These are phyloP conservation scores for Prunus yedoensis DNA, from an alignment of 331 rosid genomes.

Conservation along the genomic window DNA sequence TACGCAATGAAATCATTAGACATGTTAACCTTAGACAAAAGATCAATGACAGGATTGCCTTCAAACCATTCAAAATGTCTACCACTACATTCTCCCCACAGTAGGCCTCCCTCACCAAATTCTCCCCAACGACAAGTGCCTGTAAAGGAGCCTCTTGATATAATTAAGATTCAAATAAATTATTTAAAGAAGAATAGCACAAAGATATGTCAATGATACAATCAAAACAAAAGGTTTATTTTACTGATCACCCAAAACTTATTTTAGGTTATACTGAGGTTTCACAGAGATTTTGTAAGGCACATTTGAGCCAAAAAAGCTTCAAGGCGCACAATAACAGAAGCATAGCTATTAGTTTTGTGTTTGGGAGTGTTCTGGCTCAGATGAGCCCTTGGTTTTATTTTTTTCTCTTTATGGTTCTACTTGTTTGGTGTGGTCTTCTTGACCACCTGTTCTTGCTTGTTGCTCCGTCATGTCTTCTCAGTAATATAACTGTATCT, in stretches of 20 bases:
- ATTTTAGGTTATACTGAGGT: not conserved
- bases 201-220: not conserved
- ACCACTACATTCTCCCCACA: constrained; percentile 91
- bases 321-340: not conserved
- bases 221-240: not conserved
- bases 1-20: constrained; percentile 14
- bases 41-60: constrained; percentile 64
- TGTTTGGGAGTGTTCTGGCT: no score
- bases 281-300: constrained; percentile 4
- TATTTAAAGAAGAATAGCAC: not conserved
- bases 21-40: constrained; percentile 62
- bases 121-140: constrained; percentile 87
- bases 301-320: not conserved
- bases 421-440: no score
- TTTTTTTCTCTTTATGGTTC: no score
- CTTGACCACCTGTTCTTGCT: no score
- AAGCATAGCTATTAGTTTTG: not conserved
- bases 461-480: no score
- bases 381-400: no score
- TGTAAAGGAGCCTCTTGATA: constrained; percentile 29
- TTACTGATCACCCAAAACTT: not conserved
- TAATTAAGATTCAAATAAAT: not conserved
- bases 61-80: constrained; percentile 93
- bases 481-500: no score
- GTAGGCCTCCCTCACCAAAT: constrained; percentile 91